Conservation (phyloP, 2,329 filamentous ascomycete genomes). For the Dactylonectria estremocensis region DNA sequence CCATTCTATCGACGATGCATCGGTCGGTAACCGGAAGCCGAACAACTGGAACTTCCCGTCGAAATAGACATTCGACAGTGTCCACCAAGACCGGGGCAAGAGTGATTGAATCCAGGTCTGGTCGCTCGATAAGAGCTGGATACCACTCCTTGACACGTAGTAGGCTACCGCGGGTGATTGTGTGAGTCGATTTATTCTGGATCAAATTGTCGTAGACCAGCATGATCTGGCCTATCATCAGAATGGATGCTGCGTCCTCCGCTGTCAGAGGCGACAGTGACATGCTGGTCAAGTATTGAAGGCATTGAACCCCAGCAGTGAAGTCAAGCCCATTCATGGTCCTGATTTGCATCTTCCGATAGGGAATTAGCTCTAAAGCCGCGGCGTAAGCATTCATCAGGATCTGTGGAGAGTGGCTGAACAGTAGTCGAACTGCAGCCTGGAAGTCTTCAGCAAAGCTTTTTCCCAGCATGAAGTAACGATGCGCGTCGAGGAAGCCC, state of each 20-base stretch:
- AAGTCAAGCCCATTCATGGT: conserved; percentile 7
- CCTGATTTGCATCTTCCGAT: neutral
- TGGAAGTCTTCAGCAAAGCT: conserved; percentile 21
- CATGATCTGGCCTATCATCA: conserved; percentile 29
- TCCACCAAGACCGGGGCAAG: conserved; percentile 31
- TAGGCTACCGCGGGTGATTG: conserved; percentile 19
- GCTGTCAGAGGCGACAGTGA: neutral
- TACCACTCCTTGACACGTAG: conserved; percentile 26
- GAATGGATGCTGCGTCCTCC: conserved; percentile 15
- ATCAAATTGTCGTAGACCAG: conserved; percentile 29
- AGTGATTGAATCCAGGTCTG: conserved; percentile 28
- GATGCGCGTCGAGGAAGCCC: conserved; percentile 27
- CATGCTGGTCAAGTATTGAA: conserved; percentile 6
- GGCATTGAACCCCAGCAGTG: conserved; percentile 8
- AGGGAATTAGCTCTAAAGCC: conserved; percentile 15
- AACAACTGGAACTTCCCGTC: conserved; percentile 29
- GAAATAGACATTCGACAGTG: conserved; percentile 31
- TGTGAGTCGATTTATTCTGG: conserved; percentile 3
- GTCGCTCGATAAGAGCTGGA: conserved; percentile 16
- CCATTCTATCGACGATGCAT: conserved; percentile 28
- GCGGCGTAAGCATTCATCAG: conserved; percentile 22
- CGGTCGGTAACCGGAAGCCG: conserved; percentile 7
- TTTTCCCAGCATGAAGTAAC: conserved; percentile 26
- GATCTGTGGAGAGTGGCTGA: conserved; percentile 11
- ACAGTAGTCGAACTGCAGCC: conserved; percentile 4